These are phyloP conservation scores for Penicillium olsonii DNA, from an alignment of 2,329 filamentous ascomycete genomes.

Conservation along the genomic window DNA sequence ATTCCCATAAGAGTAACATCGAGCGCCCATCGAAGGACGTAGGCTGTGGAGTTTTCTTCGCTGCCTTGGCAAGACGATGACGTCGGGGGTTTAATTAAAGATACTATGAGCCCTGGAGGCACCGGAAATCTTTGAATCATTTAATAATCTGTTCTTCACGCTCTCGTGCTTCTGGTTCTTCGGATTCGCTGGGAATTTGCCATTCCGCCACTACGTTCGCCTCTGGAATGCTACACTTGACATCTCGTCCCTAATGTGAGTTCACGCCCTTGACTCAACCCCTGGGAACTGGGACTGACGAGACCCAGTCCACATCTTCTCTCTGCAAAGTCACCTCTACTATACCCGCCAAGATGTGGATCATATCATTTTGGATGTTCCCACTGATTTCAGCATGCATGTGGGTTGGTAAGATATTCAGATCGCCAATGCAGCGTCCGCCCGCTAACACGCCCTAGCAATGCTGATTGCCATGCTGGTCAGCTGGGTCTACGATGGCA, in stretches of 20 bases:
- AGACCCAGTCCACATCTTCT: not conserved
- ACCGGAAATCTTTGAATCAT: too few relatives aligned
- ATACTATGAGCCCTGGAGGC: too few relatives aligned
- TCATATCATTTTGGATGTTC: conserved; percentile 54
- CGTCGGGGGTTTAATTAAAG: not conserved
- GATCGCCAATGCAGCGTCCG: not conserved
- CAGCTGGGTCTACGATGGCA: conserved; percentile 56
- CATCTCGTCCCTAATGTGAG: conserved; percentile 5
- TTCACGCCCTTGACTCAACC: not conserved
- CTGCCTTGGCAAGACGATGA: not conserved
- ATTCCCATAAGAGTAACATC: not conserved
- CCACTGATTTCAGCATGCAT: conserved; percentile 60
- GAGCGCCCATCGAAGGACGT: not conserved
- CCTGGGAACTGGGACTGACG: not conserved
- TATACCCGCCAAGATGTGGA: conserved; percentile 39
- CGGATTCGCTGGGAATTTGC: conserved; percentile 1
- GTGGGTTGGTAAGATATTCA: conserved; percentile 50
- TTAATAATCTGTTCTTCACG: not conserved
- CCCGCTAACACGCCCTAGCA: conserved; percentile 36
- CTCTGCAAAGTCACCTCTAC: not conserved
- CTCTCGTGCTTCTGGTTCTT: not conserved
- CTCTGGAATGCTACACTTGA: conserved; percentile 2
- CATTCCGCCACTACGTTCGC: conserved; percentile 4
- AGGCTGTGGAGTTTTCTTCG: not conserved
- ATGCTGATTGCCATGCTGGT: conserved; percentile 63